A percentile compares a stretch with the other conserved stretches of the same genome.
Evolutionary conservation across 495 filamentous ascomycete species (phyloP).

Genomic region (Tuber brumale): DNA sequence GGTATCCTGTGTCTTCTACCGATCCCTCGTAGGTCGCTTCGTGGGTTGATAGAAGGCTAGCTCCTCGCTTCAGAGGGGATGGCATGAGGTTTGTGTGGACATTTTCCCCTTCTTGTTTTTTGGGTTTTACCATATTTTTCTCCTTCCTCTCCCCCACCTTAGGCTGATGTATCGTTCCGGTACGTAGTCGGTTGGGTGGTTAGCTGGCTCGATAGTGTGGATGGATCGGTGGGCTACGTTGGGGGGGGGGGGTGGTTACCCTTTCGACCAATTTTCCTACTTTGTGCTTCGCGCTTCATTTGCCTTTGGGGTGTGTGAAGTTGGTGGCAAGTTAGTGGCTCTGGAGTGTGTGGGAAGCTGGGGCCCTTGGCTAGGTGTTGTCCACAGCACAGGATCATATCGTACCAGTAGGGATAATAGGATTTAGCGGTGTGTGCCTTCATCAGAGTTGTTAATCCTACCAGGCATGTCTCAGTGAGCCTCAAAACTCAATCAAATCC

Average conservation of each 20-base stretch:
- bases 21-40: neutral
- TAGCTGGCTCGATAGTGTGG: neutral
- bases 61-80: neutral
- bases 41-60: neutral
- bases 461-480: neutral
- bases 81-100: neutral
- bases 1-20: neutral
- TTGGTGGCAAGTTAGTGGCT: neutral
- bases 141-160: neutral
- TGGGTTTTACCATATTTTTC: neutral
- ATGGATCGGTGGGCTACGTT: neutral
- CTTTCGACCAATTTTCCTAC: neutral
- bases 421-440: neutral
- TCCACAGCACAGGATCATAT: neutral
- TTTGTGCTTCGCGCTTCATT: neutral
- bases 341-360: neutral
- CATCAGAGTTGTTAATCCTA: neutral
- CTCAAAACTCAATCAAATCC: neutral
- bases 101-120: neutral
- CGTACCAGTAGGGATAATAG: neutral
- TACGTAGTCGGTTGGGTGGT: neutral
- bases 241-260: neutral
- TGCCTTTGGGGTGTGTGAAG: neutral
- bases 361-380: neutral
- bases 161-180: neutral